Conservation (phyloP, 352 stramenopile genomes). For the Peronospora tabacina region DNA sequence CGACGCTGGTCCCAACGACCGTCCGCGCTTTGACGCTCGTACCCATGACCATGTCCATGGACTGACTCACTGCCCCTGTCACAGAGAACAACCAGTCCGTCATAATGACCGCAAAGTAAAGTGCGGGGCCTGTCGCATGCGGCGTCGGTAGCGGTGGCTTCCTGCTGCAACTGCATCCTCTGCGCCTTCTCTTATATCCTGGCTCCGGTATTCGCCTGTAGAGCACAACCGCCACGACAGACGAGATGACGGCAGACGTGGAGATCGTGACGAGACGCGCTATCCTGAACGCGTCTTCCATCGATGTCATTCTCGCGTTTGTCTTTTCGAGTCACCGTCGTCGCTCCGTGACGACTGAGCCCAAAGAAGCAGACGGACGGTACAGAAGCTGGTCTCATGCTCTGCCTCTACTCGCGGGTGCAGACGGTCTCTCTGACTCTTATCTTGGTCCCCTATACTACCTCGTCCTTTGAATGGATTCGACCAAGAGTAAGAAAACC, state of each 20-base stretch:
- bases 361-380: conserved; percentile 11
- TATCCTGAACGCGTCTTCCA: conserved; percentile 27
- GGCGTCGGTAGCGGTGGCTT: conserved; percentile 20
- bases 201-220: conserved; percentile 29
- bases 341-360: background rate
- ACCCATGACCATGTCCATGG: conserved; percentile 48
- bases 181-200: conserved; percentile 3
- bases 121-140: conserved; percentile 32
- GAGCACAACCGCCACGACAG: conserved; percentile 32
- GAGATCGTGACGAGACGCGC: conserved; percentile 36
- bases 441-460: background rate
- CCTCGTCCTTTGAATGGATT: background rate
- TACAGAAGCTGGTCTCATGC: conserved; percentile 17
- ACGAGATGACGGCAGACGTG: conserved; percentile 29
- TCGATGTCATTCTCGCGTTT: conserved; percentile 10
- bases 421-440: conserved; percentile 7
- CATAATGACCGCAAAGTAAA: conserved; percentile 51
- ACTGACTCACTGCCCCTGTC: conserved; percentile 43
- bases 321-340: background rate
- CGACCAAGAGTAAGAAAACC: background rate
- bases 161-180: conserved; percentile 10
- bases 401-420: conserved; percentile 17
- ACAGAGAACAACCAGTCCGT: conserved; percentile 50
- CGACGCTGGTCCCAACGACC: conserved; percentile 34
- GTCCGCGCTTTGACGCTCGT: conserved; percentile 29